Evolutionary conservation across 805 yeast genomes (phyloP).

Genomic region (Candida sithepensis): DNA sequence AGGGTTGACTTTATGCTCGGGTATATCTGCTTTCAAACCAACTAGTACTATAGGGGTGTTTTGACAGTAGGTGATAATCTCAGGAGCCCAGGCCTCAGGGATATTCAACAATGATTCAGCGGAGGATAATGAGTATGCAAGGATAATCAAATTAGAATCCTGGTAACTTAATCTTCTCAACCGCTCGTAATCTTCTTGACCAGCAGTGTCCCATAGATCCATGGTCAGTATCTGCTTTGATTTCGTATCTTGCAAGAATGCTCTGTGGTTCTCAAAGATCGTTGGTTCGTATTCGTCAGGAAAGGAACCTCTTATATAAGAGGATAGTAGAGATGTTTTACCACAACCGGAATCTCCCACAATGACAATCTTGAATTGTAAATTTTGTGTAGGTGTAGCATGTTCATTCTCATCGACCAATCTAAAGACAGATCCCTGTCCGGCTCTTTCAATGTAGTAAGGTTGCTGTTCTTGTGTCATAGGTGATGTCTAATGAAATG

Average conservation of each 20-base stretch:
- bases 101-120: conserved; percentile 66
- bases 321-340: conserved; percentile 89
- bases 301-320: conserved; percentile 92
- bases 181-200: conserved; percentile 88
- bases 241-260: conserved; percentile 88
- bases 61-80: conserved; percentile 78
- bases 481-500: neutral
- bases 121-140: conserved; percentile 72
- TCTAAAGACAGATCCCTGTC: conserved; percentile 21
- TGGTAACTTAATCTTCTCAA: conserved; percentile 85
- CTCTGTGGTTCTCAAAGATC: conserved; percentile 91
- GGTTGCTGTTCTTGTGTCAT: conserved; percentile 1
- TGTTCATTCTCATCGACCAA: conserved; percentile 18
- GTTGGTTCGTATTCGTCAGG: conserved; percentile 98
- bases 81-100: conserved; percentile 84
- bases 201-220: conserved; percentile 95
- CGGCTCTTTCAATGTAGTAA: conserved; percentile 17
- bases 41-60: conserved; percentile 72
- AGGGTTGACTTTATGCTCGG: conserved; percentile 20
- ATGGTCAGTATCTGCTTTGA: conserved; percentile 79
- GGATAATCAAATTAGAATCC: conserved; percentile 68
- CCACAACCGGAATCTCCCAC: conserved; percentile 99
- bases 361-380: conserved; percentile 56
- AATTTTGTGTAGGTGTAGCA: conserved; percentile 30
- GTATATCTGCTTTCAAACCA: conserved; percentile 81